Evolutionary conservation across 495 filamentous ascomycete genomes (phyloP).

Genomic region (Neurospora tetrasperma): DNA sequence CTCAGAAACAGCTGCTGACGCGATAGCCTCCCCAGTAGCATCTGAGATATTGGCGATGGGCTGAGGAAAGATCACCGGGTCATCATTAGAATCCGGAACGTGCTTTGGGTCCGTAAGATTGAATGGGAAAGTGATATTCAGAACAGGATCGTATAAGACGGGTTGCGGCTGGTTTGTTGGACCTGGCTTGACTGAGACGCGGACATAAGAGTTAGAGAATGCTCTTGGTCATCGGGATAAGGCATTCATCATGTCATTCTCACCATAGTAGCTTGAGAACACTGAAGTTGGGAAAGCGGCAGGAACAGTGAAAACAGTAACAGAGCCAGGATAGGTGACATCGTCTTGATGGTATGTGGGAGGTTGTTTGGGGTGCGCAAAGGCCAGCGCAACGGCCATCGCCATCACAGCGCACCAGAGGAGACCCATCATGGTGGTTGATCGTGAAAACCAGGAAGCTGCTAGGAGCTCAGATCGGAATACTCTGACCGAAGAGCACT

Average conservation of each 20-base stretch:
- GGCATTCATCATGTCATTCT: neutral
- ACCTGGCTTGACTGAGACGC: constrained; percentile 26
- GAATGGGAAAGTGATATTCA: constrained; percentile 46
- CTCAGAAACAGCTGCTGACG: constrained; percentile 30
- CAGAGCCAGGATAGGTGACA: constrained; percentile 7
- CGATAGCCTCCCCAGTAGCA: constrained; percentile 29
- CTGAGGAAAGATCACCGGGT: constrained; percentile 41
- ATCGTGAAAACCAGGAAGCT: neutral
- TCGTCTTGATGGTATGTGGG: neutral
- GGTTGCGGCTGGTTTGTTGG: constrained; percentile 51
- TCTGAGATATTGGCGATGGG: constrained; percentile 32
- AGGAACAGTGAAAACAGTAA: constrained; percentile 38
- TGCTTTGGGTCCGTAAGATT: constrained; percentile 46
- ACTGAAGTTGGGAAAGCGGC: constrained; percentile 45
- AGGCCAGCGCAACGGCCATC: neutral
- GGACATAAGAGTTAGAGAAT: neutral
- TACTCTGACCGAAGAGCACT: neutral
- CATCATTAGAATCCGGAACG: constrained; percentile 37
- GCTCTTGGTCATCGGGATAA: neutral
- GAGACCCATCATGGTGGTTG: neutral
- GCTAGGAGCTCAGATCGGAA: neutral
- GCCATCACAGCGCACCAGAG: neutral
- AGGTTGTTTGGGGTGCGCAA: neutral
- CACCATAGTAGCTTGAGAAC: constrained; percentile 41
- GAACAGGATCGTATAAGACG: constrained; percentile 43